Percentiles rank a stretch among this genome's conserved stretches.
These are phyloP conservation scores for Taxawa tesnikishii DNA, from an alignment of 2,329 filamentous ascomycete genomes.

Conservation along the genomic window DNA sequence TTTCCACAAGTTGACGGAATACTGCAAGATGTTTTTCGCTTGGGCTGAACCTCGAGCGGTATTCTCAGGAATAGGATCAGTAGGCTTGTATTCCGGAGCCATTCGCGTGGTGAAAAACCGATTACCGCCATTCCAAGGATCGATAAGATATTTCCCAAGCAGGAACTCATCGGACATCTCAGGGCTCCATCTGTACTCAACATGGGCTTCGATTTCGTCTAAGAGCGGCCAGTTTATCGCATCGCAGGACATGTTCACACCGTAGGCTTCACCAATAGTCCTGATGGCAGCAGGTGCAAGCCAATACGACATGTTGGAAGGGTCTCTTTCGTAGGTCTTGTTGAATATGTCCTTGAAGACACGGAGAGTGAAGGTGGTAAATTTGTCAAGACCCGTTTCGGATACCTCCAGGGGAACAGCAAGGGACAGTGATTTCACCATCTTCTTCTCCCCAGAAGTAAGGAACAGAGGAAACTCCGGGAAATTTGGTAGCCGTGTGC, in stretches of 20 bases:
- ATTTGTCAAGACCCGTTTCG: constrained; percentile 32
- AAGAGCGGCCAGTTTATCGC: constrained; percentile 53
- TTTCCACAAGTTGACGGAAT: constrained; percentile 64
- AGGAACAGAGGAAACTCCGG: constrained; percentile 63
- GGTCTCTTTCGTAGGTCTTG: constrained; percentile 60
- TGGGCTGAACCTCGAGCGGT: constrained; percentile 27
- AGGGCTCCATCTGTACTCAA: constrained; percentile 33
- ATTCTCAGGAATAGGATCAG: constrained; percentile 50
- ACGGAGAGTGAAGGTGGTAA: constrained; percentile 63
- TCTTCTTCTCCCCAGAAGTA: constrained; percentile 47
- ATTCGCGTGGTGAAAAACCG: constrained; percentile 42
- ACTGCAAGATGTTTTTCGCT: constrained; percentile 59
- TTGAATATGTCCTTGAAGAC: constrained; percentile 80
- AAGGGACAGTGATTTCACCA: constrained; percentile 34
- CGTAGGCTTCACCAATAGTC: not conserved
- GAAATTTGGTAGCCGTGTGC: constrained; percentile 50
- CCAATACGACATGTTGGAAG: constrained; percentile 67
- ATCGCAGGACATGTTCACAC: too few species aligned
- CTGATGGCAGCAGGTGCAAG: constrained; percentile 45
- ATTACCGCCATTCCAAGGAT: constrained; percentile 43
- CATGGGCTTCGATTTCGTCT: constrained; percentile 22
- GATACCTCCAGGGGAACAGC: constrained; percentile 32
- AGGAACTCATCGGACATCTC: constrained; percentile 28
- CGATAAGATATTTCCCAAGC: constrained; percentile 40
- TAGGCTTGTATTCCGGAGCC: constrained; percentile 43